Base-by-base conservation (phyloP, 768 basidiomycete species). In the Termitomyces heimii region DNA sequence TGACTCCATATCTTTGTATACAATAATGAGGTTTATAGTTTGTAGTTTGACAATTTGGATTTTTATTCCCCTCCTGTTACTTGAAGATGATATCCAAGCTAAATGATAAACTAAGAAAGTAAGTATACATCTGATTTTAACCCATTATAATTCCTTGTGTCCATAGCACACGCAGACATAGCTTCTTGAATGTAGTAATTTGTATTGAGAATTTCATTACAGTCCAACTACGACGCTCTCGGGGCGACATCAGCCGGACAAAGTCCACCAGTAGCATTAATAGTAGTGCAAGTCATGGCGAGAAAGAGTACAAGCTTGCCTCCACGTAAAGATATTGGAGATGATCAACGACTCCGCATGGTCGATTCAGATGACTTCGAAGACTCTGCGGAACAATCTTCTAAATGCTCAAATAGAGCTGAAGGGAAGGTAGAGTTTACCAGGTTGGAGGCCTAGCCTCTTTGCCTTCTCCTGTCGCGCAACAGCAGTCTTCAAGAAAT, bases 401-500 rank as follows among this genome's bases (percentile, higher is more conserved):
- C 6, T 51, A 18, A 53, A 42, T 29, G 34, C 29, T 28, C 9
- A 37, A 29, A 37, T n/a, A 29, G 3, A 37, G 9, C 5, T 24
- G 12, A 39, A 18, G n/a, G 29, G 31, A 28, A 44, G 24, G 10
- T 40, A 18, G 51, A 60, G 35, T 43, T 55, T 55, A 65, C 66
- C 65, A 56, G 62, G 60, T 51, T 62, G 60, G 8, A 68, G 49
- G n/a, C 67, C 70, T 34, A 70, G 53, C 37, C 67, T 63, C 55
- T 53, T 67, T 32, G 68, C 66, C 61, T 62, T 67, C 55, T 68
- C 62, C 46, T 68, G 62, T 34, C 65, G 67, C 26, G 64, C 62
- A 56, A 60, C 65, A 54, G 62, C 68, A 54, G 63, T 63, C 59
- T 70, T 71, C 43, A 70, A 56, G 53, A 67, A 67, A 47, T 72